These are phyloP conservation scores for Candida cerambycidarum DNA, from an alignment of 805 yeast species.

Conservation along the genomic window DNA sequence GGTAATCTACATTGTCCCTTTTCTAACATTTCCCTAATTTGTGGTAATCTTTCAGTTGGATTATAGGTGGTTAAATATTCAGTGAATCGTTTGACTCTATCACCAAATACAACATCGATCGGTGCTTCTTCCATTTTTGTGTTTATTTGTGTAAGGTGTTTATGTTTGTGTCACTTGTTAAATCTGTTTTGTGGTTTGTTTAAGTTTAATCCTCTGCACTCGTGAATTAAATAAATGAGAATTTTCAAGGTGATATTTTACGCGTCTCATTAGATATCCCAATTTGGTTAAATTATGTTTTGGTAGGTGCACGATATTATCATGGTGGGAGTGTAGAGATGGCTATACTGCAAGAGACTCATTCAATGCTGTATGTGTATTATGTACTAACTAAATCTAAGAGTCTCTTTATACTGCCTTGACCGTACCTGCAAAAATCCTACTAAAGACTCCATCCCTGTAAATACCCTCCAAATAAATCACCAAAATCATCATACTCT, in stretches of 20 bases:
- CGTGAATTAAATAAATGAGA: not conserved
- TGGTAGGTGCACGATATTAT: constrained; percentile 7
- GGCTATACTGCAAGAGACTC: too few species aligned
- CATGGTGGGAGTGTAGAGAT: too few species aligned
- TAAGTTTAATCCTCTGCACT: too few species aligned
- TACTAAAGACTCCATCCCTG: constrained; percentile 32
- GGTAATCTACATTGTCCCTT: constrained; percentile 64
- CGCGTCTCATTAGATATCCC: constrained; percentile 30
- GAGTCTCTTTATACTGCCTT: too few species aligned
- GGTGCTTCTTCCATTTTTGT: constrained; percentile 18
- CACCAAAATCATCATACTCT: constrained; percentile 62
- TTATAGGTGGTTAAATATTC: constrained; percentile 69
- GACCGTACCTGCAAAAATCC: too few species aligned
- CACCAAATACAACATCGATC: constrained; percentile 58
- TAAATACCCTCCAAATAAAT: constrained; percentile 30
- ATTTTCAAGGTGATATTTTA: constrained; percentile 9
- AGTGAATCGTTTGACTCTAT: constrained; percentile 83
- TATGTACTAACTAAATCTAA: too few species aligned
- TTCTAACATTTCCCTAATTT: constrained; percentile 70
- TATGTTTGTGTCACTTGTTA: not conserved
- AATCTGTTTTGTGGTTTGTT: too few species aligned
- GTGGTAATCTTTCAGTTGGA: constrained; percentile 56
- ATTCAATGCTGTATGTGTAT: too few species aligned
- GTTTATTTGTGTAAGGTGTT: not conserved
- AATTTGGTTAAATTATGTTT: constrained; percentile 21